Base-by-base conservation (phyloP, 208 protist species). In the Trypanosoma rangeli region DNA sequence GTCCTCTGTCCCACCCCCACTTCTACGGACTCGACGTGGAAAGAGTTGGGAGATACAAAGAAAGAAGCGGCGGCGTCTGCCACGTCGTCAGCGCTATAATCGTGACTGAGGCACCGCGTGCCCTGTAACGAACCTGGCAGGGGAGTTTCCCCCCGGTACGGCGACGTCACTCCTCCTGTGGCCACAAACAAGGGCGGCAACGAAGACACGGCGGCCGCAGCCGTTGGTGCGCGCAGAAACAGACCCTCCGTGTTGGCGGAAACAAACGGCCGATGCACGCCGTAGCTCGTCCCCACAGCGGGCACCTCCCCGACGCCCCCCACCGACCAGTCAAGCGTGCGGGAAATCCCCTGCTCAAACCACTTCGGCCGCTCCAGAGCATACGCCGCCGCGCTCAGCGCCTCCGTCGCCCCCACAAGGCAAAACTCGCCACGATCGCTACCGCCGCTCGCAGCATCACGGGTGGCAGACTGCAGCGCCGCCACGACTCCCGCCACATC, bases 361-460 rank as follows among this genome's bases (percentile, higher is more conserved):
- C 54, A 57, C 22, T 50, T 44, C 22, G 68, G 68, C 18, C 61
- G 59, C 46, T 65, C 68, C 20, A 73, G 58, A n/a, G n/a, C 18
- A 55, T 49, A 73, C 37, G 18, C 58, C n/a, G 52, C 33, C 0
- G 22, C 37, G 31, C 22, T 35, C 7, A 72, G 13, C 48, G 42
- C 42, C n/a, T 37, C 57, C 12, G 50, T 24, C 31, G 20, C 44
- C 35, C 54, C 39, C 33, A 72, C 67, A 48, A 72, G 22, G 39
- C 46, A 9, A 8, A 66, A 3, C 28, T 3, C 22, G 28, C 42
- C 22, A 52, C 42, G 1, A 16, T 16, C 42, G 42, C 42, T 9
- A 46, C 28, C 39, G 31, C 59, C 35, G 22, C 39, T 13, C n/a
- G 59, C 20, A 26, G 16, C 59, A 0, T 46, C 28, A 44, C 18